Evolutionary conservation across 2,329 filamentous ascomycete genomes (phyloP).

Genomic region (Leptographium radiaticola): DNA sequence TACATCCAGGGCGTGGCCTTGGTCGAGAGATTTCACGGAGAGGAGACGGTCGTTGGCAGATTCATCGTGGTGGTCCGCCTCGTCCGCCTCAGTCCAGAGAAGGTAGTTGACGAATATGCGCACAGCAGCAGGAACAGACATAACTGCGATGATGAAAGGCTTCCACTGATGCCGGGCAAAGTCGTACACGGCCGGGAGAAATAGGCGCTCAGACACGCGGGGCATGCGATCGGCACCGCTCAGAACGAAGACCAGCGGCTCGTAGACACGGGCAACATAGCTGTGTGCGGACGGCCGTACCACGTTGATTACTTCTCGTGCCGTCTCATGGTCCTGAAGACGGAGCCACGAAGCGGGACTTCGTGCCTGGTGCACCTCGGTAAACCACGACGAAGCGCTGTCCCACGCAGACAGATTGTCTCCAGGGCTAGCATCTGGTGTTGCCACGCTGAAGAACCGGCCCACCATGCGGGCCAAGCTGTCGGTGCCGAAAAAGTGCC

Average conservation of each 20-base stretch:
- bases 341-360: slow-evolving; percentile 66
- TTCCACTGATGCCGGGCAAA: slow-evolving; percentile 47
- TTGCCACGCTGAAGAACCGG: slow-evolving; percentile 17
- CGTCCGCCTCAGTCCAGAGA: slow-evolving; percentile 29
- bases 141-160: slow-evolving; percentile 48
- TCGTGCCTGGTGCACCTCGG: slow-evolving; percentile 58
- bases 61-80: slow-evolving; percentile 27
- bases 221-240: slow-evolving; percentile 54
- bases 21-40: slow-evolving; percentile 44
- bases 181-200: slow-evolving; percentile 50
- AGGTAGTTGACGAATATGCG: slow-evolving; percentile 63
- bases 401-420: slow-evolving; percentile 13
- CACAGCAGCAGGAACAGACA: slow-evolving; percentile 51
- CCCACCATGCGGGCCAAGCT: slow-evolving; percentile 25
- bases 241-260: slow-evolving; percentile 60
- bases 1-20: slow-evolving; percentile 57
- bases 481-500: slow-evolving; percentile 60
- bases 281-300: slow-evolving; percentile 59
- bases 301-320: slow-evolving; percentile 61
- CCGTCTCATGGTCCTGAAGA: slow-evolving; percentile 67
- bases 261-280: slow-evolving; percentile 61
- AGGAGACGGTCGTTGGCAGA: slow-evolving; percentile 31
- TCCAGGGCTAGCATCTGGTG: not conserved
- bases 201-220: slow-evolving; percentile 31
- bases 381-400: slow-evolving; percentile 29